Conservation (phyloP, 305 asterid species). For the Fraxinus sp. region DNA sequence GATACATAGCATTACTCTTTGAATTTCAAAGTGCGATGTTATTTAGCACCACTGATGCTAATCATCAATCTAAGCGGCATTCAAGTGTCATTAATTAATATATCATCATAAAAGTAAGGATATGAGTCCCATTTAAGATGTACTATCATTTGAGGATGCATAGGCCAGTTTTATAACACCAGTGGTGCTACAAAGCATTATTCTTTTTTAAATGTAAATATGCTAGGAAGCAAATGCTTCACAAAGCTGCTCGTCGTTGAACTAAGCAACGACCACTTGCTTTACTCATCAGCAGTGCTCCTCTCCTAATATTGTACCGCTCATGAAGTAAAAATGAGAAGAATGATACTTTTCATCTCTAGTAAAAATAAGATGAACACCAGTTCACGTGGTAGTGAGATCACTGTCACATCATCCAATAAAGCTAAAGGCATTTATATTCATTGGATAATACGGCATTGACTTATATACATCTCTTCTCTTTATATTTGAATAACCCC, state of each 20-base stretch:
- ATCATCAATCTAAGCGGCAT: neutral
- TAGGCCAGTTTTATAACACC: neutral
- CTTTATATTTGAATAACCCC: neutral
- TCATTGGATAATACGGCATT: too few relatives aligned
- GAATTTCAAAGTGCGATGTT: neutral
- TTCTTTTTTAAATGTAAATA: neutral
- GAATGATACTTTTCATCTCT: neutral
- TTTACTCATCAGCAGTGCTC: neutral
- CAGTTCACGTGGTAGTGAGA: too few relatives aligned
- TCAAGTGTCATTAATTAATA: too few relatives aligned
- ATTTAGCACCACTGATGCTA: neutral
- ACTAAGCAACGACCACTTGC: neutral
- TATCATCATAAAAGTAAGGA: neutral
- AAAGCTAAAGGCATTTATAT: too few relatives aligned
- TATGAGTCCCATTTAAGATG: neutral
- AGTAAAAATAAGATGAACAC: too few relatives aligned
- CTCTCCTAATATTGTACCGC: neutral
- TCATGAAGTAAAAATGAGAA: neutral
- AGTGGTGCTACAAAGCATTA: neutral
- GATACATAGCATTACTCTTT: neutral
- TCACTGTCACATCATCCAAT: too few relatives aligned
- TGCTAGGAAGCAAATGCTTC: neutral
- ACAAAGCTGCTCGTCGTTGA: neutral
- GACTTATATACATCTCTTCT: neutral
- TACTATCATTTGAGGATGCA: neutral